A percentile compares a stretch with the other conserved stretches of the same genome.
Conservation (phyloP, 192 early-diverging fungal species). For the Umbelopsis ramanniana region DNA sequence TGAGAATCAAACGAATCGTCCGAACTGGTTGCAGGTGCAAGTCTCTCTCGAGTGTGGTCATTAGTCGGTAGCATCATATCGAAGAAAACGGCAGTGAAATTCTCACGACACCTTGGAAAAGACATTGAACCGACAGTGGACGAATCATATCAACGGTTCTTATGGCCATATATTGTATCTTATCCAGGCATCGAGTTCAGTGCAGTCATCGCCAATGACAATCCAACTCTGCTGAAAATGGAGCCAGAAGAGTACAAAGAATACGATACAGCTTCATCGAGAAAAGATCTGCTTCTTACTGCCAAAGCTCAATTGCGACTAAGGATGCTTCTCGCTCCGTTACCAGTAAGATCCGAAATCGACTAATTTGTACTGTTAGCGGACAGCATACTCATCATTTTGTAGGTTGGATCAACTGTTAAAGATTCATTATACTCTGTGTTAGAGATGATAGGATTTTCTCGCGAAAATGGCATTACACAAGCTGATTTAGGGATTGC, state of each 20-base stretch:
- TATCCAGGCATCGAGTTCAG: background rate
- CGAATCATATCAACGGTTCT: conserved; percentile 5
- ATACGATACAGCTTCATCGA: background rate
- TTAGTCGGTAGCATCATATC: conserved; percentile 1
- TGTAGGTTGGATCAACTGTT: background rate
- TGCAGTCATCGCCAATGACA: no score
- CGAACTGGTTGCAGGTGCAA: background rate
- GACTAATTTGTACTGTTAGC: background rate
- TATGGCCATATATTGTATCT: background rate
- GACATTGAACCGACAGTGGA: background rate
- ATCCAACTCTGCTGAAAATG: background rate
- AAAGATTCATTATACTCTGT: background rate
- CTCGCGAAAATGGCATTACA: background rate
- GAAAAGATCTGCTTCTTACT: background rate
- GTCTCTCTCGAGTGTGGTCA: background rate
- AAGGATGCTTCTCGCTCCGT: background rate
- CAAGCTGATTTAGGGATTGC: background rate
- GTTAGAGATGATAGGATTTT: background rate
- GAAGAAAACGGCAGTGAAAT: background rate
- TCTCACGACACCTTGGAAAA: background rate
- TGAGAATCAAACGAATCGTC: background rate
- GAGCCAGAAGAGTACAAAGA: conserved; percentile 6
- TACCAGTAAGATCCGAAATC: background rate
- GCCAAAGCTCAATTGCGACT: background rate
- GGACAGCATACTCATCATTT: background rate